Percentiles rank a stretch among this genome's conserved stretches.
Conservation (phyloP, 192 early-diverging fungal genomes). For the Phycomyces blakesleeanus region DNA sequence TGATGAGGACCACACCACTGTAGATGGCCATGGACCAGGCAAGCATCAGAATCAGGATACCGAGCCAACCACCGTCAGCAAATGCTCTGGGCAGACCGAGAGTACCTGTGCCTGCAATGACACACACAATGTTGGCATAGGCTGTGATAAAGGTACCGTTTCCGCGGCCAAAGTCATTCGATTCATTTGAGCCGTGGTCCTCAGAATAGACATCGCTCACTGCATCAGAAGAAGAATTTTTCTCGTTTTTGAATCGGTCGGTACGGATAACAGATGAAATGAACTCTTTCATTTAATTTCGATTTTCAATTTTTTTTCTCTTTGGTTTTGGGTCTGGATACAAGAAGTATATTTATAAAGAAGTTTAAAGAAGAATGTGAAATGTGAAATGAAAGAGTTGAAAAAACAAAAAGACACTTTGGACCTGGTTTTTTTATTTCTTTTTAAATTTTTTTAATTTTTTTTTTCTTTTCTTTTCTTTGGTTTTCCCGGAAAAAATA, state of each 20-base stretch:
- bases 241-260: no score
- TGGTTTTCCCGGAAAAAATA: no score
- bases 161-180: slow-evolving; percentile 22
- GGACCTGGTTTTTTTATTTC: no score
- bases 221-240: slow-evolving; percentile 3
- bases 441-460: no score
- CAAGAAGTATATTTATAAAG: no score
- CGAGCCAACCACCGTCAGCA: slow-evolving; percentile 71
- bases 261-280: no score
- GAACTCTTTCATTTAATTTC: slow-evolving; percentile 4
- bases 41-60: slow-evolving; percentile 62
- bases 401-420: no score
- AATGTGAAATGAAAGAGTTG: no score
- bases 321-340: no score
- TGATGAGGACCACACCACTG: slow-evolving; percentile 68
- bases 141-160: slow-evolving; percentile 20
- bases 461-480: no score
- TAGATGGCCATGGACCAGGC: slow-evolving; percentile 67
- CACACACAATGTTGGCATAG: slow-evolving; percentile 22
- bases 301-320: slow-evolving; percentile 5
- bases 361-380: no score
- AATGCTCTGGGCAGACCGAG: slow-evolving; percentile 82
- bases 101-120: slow-evolving; percentile 78
- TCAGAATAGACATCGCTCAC: slow-evolving; percentile 12
- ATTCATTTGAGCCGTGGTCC: slow-evolving; percentile 10